A percentile compares a stretch with the other conserved stretches of the same genome.
These are phyloP conservation scores for Russula ochroleuca DNA, from an alignment of 768 basidiomycete genomes.

Conservation along the genomic window DNA sequence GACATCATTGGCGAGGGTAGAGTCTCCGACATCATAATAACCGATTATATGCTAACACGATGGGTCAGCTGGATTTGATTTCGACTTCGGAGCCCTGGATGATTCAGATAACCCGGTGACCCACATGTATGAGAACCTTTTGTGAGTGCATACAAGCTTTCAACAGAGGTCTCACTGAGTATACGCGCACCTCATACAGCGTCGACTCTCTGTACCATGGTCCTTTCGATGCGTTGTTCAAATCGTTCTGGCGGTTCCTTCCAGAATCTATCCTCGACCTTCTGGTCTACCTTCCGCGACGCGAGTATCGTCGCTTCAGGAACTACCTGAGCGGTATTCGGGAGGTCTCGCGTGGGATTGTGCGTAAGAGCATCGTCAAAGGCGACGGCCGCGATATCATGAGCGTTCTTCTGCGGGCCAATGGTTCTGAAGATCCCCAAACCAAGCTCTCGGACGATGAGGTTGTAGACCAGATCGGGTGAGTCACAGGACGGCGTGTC, in stretches of 20 bases:
- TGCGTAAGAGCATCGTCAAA: constrained; percentile 30
- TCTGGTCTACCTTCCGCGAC: constrained; percentile 33
- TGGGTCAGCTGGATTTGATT: constrained; percentile 15
- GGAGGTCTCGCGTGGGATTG: constrained; percentile 29
- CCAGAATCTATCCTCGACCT: constrained; percentile 31
- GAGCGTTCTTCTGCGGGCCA: constrained; percentile 37
- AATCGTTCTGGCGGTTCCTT: constrained; percentile 32
- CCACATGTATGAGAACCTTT: constrained; percentile 16
- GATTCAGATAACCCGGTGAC: constrained; percentile 17
- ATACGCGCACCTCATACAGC: constrained; percentile 20
- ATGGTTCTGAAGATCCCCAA: constrained; percentile 32
- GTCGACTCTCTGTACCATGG: constrained; percentile 28
- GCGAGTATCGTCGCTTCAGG: constrained; percentile 33
- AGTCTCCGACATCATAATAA: not conserved
- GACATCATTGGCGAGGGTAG: constrained; percentile 35
- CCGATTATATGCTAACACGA: not conserved
- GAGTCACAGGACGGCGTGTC: constrained; percentile 6
- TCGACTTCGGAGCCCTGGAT: constrained; percentile 19
- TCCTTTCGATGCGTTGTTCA: constrained; percentile 29
- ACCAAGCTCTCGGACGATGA: constrained; percentile 34
- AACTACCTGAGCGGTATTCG: constrained; percentile 30
- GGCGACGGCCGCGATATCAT: constrained; percentile 35
- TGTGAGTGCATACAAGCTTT: not conserved
- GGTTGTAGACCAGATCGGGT: constrained; percentile 36
- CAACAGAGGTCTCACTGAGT: not conserved